Conservation (phyloP, 2,329 filamentous ascomycete genomes). For the Reticulascus tulasneorum region DNA sequence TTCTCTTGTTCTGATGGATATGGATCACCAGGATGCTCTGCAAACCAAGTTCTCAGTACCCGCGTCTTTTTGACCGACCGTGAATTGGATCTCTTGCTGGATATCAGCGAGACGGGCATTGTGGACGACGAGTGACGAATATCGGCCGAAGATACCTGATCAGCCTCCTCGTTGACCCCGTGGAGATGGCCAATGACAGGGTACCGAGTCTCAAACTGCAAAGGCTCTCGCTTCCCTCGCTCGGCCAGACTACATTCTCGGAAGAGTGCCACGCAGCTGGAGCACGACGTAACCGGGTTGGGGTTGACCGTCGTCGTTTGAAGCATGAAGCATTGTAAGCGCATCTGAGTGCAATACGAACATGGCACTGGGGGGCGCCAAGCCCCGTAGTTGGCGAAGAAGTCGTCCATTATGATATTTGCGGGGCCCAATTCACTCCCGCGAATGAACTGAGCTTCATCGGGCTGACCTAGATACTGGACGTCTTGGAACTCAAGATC, state of each 20-base stretch:
- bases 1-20: constrained; percentile 47
- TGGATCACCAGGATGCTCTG: constrained; percentile 38
- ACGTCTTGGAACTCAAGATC: too few species aligned
- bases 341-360: constrained; percentile 36
- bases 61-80: constrained; percentile 42
- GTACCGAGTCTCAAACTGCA: constrained; percentile 39
- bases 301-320: constrained; percentile 43
- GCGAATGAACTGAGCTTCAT: too few species aligned
- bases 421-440: too few species aligned
- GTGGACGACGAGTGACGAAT: constrained; percentile 6
- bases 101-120: constrained; percentile 9
- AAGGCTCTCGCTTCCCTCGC: constrained; percentile 38
- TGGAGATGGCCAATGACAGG: constrained; percentile 47
- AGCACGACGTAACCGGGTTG: constrained; percentile 43
- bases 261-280: constrained; percentile 47
- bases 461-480: too few species aligned
- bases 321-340: constrained; percentile 44
- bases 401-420: too few species aligned
- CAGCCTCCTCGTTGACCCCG: constrained; percentile 37
- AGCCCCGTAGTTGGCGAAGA: constrained; percentile 35
- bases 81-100: constrained; percentile 29
- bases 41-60: constrained; percentile 42
- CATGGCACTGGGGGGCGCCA: constrained; percentile 39
- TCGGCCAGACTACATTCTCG: constrained; percentile 45
- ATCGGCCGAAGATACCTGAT: constrained; percentile 6